Conservation (phyloP, 495 filamentous ascomycete genomes). For the Aspergillus funiculosus region DNA sequence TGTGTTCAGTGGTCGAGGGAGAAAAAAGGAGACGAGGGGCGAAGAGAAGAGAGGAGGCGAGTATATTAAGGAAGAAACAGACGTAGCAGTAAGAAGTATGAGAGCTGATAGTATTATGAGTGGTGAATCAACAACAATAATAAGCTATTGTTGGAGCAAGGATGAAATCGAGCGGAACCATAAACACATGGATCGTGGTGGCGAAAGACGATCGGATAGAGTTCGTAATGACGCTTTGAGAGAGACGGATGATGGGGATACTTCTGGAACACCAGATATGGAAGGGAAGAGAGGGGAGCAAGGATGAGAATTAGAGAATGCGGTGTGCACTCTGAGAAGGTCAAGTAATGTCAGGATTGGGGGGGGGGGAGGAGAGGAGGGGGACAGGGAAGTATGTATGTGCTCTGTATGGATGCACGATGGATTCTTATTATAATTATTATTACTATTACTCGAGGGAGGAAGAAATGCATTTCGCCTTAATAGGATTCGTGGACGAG, state of each 20-base stretch:
- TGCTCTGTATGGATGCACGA: too few species aligned
- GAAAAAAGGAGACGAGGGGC: neutral
- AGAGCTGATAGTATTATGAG: slow-evolving; percentile 9
- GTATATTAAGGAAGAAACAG: neutral
- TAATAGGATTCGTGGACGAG: slow-evolving; percentile 6
- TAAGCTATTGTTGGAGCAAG: neutral
- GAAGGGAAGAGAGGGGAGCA: too few species aligned
- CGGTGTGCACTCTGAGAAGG: too few species aligned
- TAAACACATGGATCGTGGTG: slow-evolving; percentile 20
- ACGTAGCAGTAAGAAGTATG: neutral
- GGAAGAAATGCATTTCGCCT: slow-evolving; percentile 9
- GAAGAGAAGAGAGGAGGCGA: neutral
- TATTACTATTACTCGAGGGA: too few species aligned
- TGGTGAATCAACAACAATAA: slow-evolving; percentile 7
- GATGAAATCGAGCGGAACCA: slow-evolving; percentile 12
- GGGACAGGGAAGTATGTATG: too few species aligned
- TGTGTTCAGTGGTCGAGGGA: too few species aligned
- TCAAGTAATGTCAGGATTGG: too few species aligned
- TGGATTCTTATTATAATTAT: too few species aligned
- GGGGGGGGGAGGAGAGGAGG: neutral
- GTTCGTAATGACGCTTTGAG: slow-evolving; percentile 18
- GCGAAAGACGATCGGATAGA: slow-evolving; percentile 10
- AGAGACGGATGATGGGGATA: neutral
- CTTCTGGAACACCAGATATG: neutral
- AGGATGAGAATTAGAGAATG: too few species aligned